Evolutionary conservation across 2,329 filamentous ascomycete genomes (phyloP).

Genomic region (Aaosphaeria arxii): DNA sequence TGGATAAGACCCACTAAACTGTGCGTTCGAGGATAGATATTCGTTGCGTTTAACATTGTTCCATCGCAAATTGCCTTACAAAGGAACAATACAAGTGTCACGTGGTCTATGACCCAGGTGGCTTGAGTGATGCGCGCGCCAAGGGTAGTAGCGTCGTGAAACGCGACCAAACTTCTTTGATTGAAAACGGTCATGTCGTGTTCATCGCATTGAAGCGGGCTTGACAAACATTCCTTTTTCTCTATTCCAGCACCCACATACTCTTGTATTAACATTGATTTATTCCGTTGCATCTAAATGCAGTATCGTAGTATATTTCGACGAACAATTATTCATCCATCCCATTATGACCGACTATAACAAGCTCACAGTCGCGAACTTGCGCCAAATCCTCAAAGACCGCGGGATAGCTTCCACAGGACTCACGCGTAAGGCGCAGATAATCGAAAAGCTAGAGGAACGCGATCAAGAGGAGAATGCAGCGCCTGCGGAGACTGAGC

Average conservation of each 20-base stretch:
- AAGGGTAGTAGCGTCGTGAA: neutral
- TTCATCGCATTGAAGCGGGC: neutral
- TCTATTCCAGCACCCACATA: neutral
- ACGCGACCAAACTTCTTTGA: neutral
- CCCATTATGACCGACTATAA: slow-evolving; percentile 41
- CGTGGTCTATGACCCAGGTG: too few species aligned
- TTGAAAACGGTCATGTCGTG: neutral
- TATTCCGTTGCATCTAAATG: too few species aligned
- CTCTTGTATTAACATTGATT: neutral
- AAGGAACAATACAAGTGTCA: too few species aligned
- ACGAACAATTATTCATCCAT: neutral
- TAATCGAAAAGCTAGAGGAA: slow-evolving; percentile 45
- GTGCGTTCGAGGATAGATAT: too few species aligned
- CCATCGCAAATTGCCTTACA: too few species aligned
- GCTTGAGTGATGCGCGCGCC: too few species aligned
- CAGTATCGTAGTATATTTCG: too few species aligned
- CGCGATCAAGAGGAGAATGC: slow-evolving; percentile 14
- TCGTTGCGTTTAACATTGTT: too few species aligned
- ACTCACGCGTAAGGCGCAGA: slow-evolving; percentile 47
- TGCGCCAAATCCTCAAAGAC: slow-evolving; percentile 46
- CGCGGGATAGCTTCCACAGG: slow-evolving; percentile 45
- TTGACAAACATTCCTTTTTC: neutral
- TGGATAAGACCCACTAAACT: too few species aligned
- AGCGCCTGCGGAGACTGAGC: slow-evolving; percentile 8
- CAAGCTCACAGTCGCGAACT: slow-evolving; percentile 46